A percentile compares a stretch with the other conserved stretches of the same genome.
Conservation (phyloP, 495 filamentous ascomycete genomes). For the Penicillium desertorum region DNA sequence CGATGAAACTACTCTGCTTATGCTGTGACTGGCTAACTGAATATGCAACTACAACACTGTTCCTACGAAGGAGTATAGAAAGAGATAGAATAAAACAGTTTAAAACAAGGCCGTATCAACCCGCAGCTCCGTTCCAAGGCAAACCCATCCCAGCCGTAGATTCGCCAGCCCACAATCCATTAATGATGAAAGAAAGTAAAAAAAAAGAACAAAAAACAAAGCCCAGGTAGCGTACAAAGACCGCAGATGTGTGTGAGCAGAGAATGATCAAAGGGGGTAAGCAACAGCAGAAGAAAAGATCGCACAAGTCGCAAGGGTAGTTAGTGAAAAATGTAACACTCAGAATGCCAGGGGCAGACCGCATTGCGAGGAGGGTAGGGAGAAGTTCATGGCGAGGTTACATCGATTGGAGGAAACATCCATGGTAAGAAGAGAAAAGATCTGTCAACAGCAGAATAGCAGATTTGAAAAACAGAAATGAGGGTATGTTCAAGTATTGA, state of each 20-base stretch:
- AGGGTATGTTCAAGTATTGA: slow-evolving; percentile 34
- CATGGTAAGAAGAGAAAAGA: slow-evolving; percentile 4
- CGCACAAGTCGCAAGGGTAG: background rate
- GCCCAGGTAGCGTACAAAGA: slow-evolving; percentile 8
- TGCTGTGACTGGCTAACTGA: background rate
- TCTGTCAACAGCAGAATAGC: slow-evolving; percentile 6
- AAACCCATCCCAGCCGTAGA: slow-evolving; percentile 35
- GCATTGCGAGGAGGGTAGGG: background rate
- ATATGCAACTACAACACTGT: background rate
- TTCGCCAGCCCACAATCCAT: slow-evolving; percentile 39
- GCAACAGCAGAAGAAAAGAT: background rate
- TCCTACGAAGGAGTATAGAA: background rate
- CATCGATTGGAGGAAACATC: slow-evolving; percentile 7
- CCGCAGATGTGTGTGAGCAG: slow-evolving; percentile 7
- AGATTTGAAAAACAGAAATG: slow-evolving; percentile 15
- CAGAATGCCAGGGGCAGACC: background rate
- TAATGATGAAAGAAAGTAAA: slow-evolving; percentile 29
- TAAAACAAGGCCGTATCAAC: slow-evolving; percentile 24
- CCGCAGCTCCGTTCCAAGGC: slow-evolving; percentile 29
- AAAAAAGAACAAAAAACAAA: slow-evolving; percentile 8
- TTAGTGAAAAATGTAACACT: background rate
- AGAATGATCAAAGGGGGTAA: background rate
- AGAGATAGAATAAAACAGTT: background rate
- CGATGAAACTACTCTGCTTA: background rate
- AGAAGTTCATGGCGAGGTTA: slow-evolving; percentile 2